phyloP scores from a whole-genome alignment of 306 rosid genomes.

The Vachellia collinsii region DNA sequence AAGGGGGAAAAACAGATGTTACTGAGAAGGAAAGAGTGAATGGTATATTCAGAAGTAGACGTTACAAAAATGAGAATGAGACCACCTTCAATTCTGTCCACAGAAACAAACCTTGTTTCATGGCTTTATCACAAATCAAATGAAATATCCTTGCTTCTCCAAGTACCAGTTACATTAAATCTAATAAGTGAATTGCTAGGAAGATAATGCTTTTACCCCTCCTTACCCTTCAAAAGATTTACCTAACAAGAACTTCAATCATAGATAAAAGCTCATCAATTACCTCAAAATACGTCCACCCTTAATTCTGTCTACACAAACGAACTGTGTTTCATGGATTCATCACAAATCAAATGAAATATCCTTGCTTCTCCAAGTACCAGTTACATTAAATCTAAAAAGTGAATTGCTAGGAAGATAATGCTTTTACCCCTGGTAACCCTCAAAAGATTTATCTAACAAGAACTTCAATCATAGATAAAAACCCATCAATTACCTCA shows the following conservation, averaged over 20 bases:
- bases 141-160: neutral
- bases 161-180: conserved; percentile 17
- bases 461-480: conserved; percentile 12
- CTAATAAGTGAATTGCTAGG: neutral
- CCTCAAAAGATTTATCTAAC: conserved; percentile 6
- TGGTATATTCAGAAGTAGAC: conserved; percentile 13
- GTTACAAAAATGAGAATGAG: conserved; percentile 10
- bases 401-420: conserved; percentile 12
- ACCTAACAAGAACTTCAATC: conserved; percentile 7
- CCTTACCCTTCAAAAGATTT: conserved; percentile 14
- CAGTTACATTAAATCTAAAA: conserved; percentile 5
- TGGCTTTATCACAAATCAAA: neutral
- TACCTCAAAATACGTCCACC: too few relatives aligned
- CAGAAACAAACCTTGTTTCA: neutral
- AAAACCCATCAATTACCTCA: conserved; percentile 55
- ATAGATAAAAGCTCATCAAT: neutral
- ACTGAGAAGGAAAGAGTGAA: conserved; percentile 9
- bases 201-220: conserved; percentile 12
- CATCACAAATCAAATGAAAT: neutral
- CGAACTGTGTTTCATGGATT: neutral
- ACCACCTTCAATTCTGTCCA: neutral
- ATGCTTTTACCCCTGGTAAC: conserved; percentile 3
- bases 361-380: conserved; percentile 5
- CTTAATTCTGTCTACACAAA: neutral
- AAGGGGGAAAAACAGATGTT: neutral